These are phyloP conservation scores for Apiospora rasikravindrae DNA, from an alignment of 2,329 filamentous ascomycete genomes.

Conservation along the genomic window DNA sequence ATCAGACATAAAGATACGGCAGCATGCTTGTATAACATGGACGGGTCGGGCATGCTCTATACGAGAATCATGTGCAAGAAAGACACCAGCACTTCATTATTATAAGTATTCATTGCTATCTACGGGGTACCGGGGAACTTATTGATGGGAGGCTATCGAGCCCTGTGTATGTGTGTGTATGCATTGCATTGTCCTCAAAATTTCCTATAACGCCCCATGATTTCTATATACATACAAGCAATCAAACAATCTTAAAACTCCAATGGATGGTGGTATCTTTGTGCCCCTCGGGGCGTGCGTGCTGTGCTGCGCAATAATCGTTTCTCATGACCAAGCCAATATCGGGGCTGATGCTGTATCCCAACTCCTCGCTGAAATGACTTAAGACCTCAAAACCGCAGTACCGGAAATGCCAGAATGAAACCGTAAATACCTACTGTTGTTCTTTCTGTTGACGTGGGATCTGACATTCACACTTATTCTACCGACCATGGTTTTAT, in stretches of 20 bases:
- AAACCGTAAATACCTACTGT: constrained; percentile 25
- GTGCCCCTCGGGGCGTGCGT: constrained; percentile 5
- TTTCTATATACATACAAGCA: constrained; percentile 4
- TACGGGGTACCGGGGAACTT: background rate
- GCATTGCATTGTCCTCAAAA: background rate
- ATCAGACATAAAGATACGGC: background rate
- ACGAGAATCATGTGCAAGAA: background rate
- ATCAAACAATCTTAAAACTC: constrained; percentile 11
- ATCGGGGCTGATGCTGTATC: constrained; percentile 2
- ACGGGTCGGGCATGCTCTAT: background rate
- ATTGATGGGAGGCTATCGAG: background rate
- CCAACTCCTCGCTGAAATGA: constrained; percentile 25
- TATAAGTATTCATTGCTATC: background rate
- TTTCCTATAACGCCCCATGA: background rate
- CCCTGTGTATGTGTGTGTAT: background rate
- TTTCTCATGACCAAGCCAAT: constrained; percentile 18
- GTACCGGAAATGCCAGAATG: constrained; percentile 26
- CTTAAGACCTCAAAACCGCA: constrained; percentile 22
- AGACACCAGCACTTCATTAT: background rate
- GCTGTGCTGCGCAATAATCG: constrained; percentile 14
- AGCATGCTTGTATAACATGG: background rate
- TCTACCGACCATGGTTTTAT: constrained; percentile 48
- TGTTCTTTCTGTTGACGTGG: constrained; percentile 22
- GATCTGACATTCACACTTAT: constrained; percentile 20
- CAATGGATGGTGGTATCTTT: background rate